Evolutionary conservation across 192 early-diverging fungal genomes (phyloP), one percentile per base, ranked within the genome.

Genomic region (Coemansia javaensis): DNA sequence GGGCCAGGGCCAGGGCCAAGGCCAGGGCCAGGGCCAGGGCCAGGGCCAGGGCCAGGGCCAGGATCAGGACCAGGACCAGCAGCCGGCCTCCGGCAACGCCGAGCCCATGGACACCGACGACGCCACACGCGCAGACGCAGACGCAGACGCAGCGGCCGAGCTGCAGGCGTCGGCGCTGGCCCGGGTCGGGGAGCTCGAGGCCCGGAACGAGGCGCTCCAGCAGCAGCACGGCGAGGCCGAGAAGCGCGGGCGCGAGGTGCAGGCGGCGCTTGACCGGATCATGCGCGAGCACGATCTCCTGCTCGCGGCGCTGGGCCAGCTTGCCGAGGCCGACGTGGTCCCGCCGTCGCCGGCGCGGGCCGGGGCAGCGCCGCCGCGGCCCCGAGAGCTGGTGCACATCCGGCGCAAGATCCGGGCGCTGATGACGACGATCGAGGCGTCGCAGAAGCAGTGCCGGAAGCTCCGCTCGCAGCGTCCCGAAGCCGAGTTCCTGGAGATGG

Each of bases 391-490:
- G 50, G 66, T 58, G 1, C 58, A 63, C 33, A 52, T 65, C 25
- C 62, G 66, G 21, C 61, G 63, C 32, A 70, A 63, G 47, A 40
- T 70, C n/a, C 62, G 67, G 12, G 56, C 54, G 25, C 43, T 70
- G 30, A 66, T 77, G 57, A 44, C 47, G 7, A 65, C 61, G 3
- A 50, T 71, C n/a, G 50, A 48, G 10, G 63, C 51, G 9, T 62
- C 58, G 20, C 57, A 64, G 32, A 56, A 53, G 47, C 62, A 65
- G 40, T 58, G 60, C 51, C 41, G 44, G 14, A 66, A 66, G 40
- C 49, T 77, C 47, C 47, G 66, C n/a, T 60, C 66, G 8, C 66
- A 77, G 44, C 66, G 72, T 7, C 52, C 65, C 7, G 72, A 77
- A 34, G 66, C 74, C 4, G 64, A 61, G 47, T 66, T 70, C 32